Evolutionary conservation across 257 asterid genomes (phyloP).

Genomic region (Misopates orontium): DNA sequence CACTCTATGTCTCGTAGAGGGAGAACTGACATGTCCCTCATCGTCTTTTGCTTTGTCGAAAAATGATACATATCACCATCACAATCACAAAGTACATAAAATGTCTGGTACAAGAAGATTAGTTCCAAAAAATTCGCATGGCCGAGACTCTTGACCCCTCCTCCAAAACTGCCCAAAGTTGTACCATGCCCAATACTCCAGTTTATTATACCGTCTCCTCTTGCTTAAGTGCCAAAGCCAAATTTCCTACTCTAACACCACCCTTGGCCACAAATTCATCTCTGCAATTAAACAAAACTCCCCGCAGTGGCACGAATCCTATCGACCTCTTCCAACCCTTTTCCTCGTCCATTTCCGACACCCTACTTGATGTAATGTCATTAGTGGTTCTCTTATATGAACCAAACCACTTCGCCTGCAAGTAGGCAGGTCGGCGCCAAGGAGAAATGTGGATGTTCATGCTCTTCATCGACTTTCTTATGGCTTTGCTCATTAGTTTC

Average conservation of each 20-base stretch:
- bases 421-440: slow-evolving; percentile 61
- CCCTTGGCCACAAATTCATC: slow-evolving; percentile 26
- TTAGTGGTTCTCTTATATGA: slow-evolving; percentile 51
- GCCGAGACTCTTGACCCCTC: no score
- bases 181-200: slow-evolving; percentile 4
- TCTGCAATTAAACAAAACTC: slow-evolving; percentile 37
- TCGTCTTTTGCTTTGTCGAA: no score
- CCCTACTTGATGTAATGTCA: slow-evolving; percentile 23
- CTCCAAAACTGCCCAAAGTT: no score
- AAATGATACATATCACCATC: no score
- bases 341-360: not conserved
- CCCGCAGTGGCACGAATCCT: slow-evolving; percentile 38
- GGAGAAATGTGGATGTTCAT: slow-evolving; percentile 56
- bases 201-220: slow-evolving; percentile 5
- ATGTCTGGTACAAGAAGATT: no score
- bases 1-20: no score
- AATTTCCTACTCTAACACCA: slow-evolving; percentile 40
- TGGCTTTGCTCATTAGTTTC: slow-evolving; percentile 52
- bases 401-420: slow-evolving; percentile 71
- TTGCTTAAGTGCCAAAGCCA: slow-evolving; percentile 42
- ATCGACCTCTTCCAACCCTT: slow-evolving; percentile 22
- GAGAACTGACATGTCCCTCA: no score
- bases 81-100: no score
- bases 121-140: no score
- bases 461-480: slow-evolving; percentile 54